A percentile compares a stretch with the other conserved stretches of the same genome.
Conservation (phyloP, 2,329 filamentous ascomycete genomes). For the Talaromyces sp. region DNA sequence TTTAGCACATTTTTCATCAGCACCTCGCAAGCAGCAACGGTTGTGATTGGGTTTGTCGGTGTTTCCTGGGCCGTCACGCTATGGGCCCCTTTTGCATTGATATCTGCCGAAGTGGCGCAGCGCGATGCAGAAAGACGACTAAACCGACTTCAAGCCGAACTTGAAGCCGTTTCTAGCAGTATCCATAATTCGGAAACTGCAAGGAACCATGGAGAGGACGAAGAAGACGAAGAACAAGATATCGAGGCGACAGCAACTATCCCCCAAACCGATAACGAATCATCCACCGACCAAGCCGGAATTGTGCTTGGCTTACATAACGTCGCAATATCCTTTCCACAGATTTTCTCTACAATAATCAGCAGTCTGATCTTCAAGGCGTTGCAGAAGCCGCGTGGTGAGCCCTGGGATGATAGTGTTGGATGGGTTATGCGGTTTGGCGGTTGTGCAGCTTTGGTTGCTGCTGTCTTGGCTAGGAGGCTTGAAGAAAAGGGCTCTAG, state of each 20-base stretch:
- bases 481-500: slow-evolving; percentile 58
- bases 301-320: slow-evolving; percentile 95
- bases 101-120: slow-evolving; percentile 84
- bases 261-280: slow-evolving; percentile 39
- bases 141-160: slow-evolving; percentile 36
- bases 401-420: slow-evolving; percentile 80
- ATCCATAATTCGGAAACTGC: background rate
- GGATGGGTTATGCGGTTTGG: slow-evolving; percentile 82
- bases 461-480: slow-evolving; percentile 68
- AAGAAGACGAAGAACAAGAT: slow-evolving; percentile 27
- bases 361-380: slow-evolving; percentile 80
- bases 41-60: slow-evolving; percentile 75
- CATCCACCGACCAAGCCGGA: slow-evolving; percentile 70
- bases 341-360: slow-evolving; percentile 82
- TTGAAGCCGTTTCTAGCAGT: slow-evolving; percentile 20
- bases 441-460: slow-evolving; percentile 71
- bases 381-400: slow-evolving; percentile 82
- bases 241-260: slow-evolving; percentile 23
- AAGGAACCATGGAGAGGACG: slow-evolving; percentile 2
- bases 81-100: slow-evolving; percentile 94
- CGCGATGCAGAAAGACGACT: slow-evolving; percentile 66
- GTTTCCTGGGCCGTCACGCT: slow-evolving; percentile 90
- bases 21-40: slow-evolving; percentile 67
- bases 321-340: slow-evolving; percentile 85
- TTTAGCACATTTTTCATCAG: slow-evolving; percentile 77